Percentiles rank a stretch among this genome's conserved stretches.
phyloP scores from a whole-genome alignment of 805 yeast genomes.

The Vanderwaltozyma verrucispora region DNA sequence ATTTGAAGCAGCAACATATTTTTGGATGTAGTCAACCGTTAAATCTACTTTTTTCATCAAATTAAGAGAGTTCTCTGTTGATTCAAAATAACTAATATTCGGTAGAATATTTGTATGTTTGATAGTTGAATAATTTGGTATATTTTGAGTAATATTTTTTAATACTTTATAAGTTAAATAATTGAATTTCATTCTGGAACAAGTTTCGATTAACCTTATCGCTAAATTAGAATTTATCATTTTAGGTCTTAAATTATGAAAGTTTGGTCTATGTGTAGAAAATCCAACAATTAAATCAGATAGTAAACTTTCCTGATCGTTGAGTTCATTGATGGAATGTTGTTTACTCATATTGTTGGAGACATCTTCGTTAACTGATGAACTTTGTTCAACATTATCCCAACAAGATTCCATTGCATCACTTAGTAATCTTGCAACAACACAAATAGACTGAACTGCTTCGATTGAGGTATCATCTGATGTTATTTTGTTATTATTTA shows the following conservation, averaged over 20 bases:
- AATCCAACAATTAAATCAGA: constrained; percentile 23
- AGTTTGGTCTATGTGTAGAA: constrained; percentile 24
- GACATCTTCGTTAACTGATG: constrained; percentile 7
- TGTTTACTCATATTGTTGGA: background rate
- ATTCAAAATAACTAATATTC: constrained; percentile 1
- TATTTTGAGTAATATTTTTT: constrained; percentile 21
- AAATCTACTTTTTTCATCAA: constrained; percentile 24
- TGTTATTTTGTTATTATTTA: constrained; percentile 10
- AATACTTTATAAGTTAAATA: constrained; percentile 24
- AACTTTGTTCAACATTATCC: constrained; percentile 19
- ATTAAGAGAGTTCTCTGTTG: background rate
- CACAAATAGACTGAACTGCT: constrained; percentile 19
- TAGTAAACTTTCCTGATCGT: constrained; percentile 10
- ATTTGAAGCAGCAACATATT: constrained; percentile 41
- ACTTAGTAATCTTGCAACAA: constrained; percentile 32
- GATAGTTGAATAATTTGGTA: background rate
- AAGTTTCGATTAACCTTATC: constrained; percentile 19
- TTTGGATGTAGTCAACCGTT: constrained; percentile 32
- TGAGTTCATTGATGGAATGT: background rate
- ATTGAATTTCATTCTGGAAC: constrained; percentile 28
- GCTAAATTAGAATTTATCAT: constrained; percentile 22
- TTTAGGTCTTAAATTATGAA: constrained; percentile 29
- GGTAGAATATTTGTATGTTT: constrained; percentile 1
- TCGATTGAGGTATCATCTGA: constrained; percentile 8
- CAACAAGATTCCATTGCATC: constrained; percentile 33